Evolutionary conservation across 2,329 filamentous ascomycete genomes (phyloP).

Genomic region (Ilyonectria sp.): DNA sequence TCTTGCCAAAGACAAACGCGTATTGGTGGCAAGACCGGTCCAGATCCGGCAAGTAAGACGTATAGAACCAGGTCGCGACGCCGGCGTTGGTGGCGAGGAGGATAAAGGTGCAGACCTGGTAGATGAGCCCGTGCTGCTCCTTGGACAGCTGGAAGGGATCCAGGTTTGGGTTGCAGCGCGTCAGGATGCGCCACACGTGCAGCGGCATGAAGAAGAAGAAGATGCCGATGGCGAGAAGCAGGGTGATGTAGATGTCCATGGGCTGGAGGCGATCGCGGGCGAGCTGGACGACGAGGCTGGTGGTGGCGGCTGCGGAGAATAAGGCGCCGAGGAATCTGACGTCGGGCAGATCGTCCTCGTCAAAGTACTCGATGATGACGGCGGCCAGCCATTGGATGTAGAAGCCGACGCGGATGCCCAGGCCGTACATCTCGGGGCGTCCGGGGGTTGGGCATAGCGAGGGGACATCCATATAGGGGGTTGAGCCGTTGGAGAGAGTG

Average conservation of each 20-base stretch:
- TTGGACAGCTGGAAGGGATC: slow-evolving; percentile 49
- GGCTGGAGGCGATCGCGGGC: slow-evolving; percentile 42
- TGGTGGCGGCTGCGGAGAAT: slow-evolving; percentile 47
- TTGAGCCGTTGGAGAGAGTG: neutral
- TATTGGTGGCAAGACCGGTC: slow-evolving; percentile 47
- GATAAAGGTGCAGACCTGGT: slow-evolving; percentile 43
- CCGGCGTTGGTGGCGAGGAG: slow-evolving; percentile 48
- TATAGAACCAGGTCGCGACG: slow-evolving; percentile 53
- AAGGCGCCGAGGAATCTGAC: slow-evolving; percentile 53
- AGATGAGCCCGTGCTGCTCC: slow-evolving; percentile 47
- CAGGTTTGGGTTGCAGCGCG: slow-evolving; percentile 50
- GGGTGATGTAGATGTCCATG: slow-evolving; percentile 52
- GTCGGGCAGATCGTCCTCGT: slow-evolving; percentile 46
- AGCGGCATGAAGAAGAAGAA: slow-evolving; percentile 53
- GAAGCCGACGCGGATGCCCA: slow-evolving; percentile 54
- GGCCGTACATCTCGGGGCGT: slow-evolving; percentile 52
- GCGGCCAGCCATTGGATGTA: slow-evolving; percentile 56
- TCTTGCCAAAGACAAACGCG: slow-evolving; percentile 52
- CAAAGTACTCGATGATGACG: slow-evolving; percentile 51
- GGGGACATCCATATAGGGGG: neutral
- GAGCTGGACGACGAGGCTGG: slow-evolving; percentile 50
- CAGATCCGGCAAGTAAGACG: slow-evolving; percentile 43
- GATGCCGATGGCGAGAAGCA: slow-evolving; percentile 51
- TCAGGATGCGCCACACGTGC: slow-evolving; percentile 52
- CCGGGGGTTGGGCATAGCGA: slow-evolving; percentile 46